Percentiles rank a stretch among this genome's conserved stretches.
These are phyloP conservation scores for Globisporangium apiculatum DNA, from an alignment of 352 stramenopile genomes.

Conservation along the genomic window DNA sequence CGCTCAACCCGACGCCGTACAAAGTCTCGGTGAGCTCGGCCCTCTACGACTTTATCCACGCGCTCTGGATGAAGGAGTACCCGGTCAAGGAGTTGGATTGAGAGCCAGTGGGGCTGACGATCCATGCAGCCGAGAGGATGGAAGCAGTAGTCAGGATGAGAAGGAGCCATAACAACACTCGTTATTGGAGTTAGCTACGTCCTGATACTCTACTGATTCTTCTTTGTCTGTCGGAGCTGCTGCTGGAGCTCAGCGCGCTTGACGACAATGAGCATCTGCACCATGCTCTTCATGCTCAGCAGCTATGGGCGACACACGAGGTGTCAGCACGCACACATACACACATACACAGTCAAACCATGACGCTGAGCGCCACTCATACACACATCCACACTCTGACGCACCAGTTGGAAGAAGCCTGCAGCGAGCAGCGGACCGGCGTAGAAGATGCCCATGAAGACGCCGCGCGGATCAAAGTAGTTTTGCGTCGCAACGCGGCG, in stretches of 20 bases:
- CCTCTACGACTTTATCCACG: constrained; percentile 93
- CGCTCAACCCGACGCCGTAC: constrained; percentile 95
- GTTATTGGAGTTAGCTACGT: constrained; percentile 13
- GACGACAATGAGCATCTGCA: constrained; percentile 70
- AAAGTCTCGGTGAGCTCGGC: constrained; percentile 89
- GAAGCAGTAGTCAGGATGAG: constrained; percentile 1
- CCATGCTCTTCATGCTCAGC: constrained; percentile 75
- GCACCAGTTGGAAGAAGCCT: constrained; percentile 73
- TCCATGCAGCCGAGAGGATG: background rate
- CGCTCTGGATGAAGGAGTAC: constrained; percentile 93
- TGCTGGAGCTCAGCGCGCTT: constrained; percentile 65
- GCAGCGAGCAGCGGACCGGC: constrained; percentile 61
- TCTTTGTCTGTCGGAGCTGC: constrained; percentile 25
- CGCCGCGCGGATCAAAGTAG: constrained; percentile 74
- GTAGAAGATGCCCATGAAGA: constrained; percentile 85
- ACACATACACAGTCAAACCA: background rate
- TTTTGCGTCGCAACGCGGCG: constrained; percentile 58
- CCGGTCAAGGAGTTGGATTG: constrained; percentile 78
- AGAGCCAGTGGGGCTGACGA: constrained; percentile 1
- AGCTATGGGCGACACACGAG: constrained; percentile 22
- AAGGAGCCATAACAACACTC: constrained; percentile 18
- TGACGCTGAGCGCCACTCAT: no score
- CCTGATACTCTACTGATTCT: constrained; percentile 33
- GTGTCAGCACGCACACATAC: background rate
- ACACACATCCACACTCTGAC: background rate